These are phyloP conservation scores for Acidomyces sp. DNA, from an alignment of 495 filamentous ascomycete genomes.

Conservation along the genomic window DNA sequence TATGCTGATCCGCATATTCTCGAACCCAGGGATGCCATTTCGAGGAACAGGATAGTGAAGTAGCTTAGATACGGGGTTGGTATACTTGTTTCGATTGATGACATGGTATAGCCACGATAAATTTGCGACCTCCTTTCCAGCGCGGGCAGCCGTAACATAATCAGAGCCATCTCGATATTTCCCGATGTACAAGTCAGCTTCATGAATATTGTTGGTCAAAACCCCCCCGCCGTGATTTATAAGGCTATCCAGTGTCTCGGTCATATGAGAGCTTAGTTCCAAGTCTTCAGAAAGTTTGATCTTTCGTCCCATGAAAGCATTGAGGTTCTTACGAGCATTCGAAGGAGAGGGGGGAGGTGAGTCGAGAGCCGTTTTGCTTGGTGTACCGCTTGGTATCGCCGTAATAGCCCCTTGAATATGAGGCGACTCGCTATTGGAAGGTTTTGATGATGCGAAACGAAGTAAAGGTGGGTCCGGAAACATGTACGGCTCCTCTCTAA, in stretches of 20 bases:
- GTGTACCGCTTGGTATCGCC: slow-evolving; percentile 36
- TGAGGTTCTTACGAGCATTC: slow-evolving; percentile 27
- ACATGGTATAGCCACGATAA: slow-evolving; percentile 86
- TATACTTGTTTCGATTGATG: slow-evolving; percentile 79
- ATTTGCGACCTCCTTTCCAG: slow-evolving; percentile 74
- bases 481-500: slow-evolving; percentile 74
- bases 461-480: slow-evolving; percentile 74
- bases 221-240: slow-evolving; percentile 55
- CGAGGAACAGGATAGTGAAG: slow-evolving; percentile 80
- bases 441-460: slow-evolving; percentile 1
- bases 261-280: slow-evolving; percentile 49
- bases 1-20: slow-evolving; percentile 62
- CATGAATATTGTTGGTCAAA: slow-evolving; percentile 50
- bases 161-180: slow-evolving; percentile 70
- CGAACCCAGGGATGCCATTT: slow-evolving; percentile 64
- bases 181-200: slow-evolving; percentile 72
- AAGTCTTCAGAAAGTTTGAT: slow-evolving; percentile 56
- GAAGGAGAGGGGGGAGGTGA: slow-evolving; percentile 19
- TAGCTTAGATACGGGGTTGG: slow-evolving; percentile 61
- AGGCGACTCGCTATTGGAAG: slow-evolving; percentile 27
- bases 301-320: slow-evolving; percentile 43
- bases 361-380: slow-evolving; percentile 27
- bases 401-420: slow-evolving; percentile 63
- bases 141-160: slow-evolving; percentile 61
- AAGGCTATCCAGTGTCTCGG: slow-evolving; percentile 52